A percentile compares a stretch with the other conserved stretches of the same genome.
Evolutionary conservation across 192 early-diverging fungal species (phyloP).

Genomic region (Coemansia sp.): DNA sequence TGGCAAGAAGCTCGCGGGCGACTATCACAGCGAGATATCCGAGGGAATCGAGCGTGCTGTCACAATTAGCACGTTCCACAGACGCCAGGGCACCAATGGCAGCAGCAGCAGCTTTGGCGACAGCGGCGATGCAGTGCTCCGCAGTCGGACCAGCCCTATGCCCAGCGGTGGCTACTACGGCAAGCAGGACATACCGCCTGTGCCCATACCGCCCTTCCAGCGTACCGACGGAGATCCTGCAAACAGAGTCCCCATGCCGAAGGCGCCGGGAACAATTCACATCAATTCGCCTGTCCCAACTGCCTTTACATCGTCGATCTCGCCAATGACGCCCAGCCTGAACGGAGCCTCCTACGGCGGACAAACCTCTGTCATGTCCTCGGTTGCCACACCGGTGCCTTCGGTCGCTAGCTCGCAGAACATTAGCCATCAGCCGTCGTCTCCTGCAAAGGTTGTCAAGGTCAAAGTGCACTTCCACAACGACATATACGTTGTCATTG

Average conservation of each 20-base stretch:
- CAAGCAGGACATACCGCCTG: constrained; percentile 26
- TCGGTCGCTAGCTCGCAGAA: constrained; percentile 9
- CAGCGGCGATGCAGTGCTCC: constrained; percentile 6
- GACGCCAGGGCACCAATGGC: constrained; percentile 41
- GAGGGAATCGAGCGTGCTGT: constrained; percentile 49
- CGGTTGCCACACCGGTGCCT: constrained; percentile 27
- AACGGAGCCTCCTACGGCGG: background rate
- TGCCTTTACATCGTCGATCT: constrained; percentile 38
- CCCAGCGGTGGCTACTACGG: constrained; percentile 19
- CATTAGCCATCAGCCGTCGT: constrained; percentile 23
- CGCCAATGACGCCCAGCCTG: constrained; percentile 36
- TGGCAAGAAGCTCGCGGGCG: constrained; percentile 35
- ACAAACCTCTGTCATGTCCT: constrained; percentile 25
- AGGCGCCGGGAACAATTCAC: constrained; percentile 26
- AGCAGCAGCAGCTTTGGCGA: constrained; percentile 41
- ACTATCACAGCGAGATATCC: constrained; percentile 39
- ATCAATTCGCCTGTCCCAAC: constrained; percentile 34
- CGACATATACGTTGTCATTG: constrained; percentile 86
- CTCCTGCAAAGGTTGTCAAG: constrained; percentile 60
- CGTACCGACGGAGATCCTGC: constrained; percentile 11
- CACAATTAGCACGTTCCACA: constrained; percentile 39
- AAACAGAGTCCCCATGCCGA: constrained; percentile 4
- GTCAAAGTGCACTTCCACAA: constrained; percentile 86
- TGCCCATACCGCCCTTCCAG: constrained; percentile 37
- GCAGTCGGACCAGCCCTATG: constrained; percentile 39